Evolutionary conservation across 345 rosid species (phyloP), one percentile per base, ranked within the genome.

Genomic region (Punica granatum): DNA sequence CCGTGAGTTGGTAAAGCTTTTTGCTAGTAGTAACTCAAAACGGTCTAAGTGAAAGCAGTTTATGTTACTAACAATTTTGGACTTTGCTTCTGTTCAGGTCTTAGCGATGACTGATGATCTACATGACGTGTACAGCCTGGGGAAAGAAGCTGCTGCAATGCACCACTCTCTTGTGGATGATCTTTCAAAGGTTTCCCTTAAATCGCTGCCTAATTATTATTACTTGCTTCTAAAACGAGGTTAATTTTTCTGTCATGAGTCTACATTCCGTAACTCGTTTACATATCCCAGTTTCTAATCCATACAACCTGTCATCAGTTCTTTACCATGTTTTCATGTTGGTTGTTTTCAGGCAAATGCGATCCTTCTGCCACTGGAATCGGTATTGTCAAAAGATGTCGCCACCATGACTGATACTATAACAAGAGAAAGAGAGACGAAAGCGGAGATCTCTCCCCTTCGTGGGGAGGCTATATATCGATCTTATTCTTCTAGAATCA

Each of bases 401-500:
- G 78, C 87, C 72, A 90, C 91, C 60, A 92, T 92, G 88, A 80
- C 88, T 39, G 95, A 90, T 79, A 90, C 92, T 60, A 82, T 90
- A 74, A 73, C 83, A 34, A 81, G 77, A 74, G 96, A 85, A 77
- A 80, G 79, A 73, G 98, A 92, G 84, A 79, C 84, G 61, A 88
- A 86, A 74, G 73, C 76, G 76, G 98, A 90, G 77, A 86, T 88
- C 71, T 90, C 85, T 62, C 91, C 91, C 43, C 84, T 90, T 67
- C 96, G 90, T 77, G 96, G 96, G 70, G 94, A 89, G 75, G 95
- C 92, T 35, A 89, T 92, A 74, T 90, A 89, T 77, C 95, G 88
- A 76, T 89, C 98, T 37, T 90, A 92, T 72, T 68, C 82, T 80
- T 72, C 76, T 72, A 85, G 84, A 79, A 72, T 90, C 79, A 82